Evolutionary conservation across 75 land plant genomes (phyloP), one percentile per base, ranked within the genome.

Genomic region (Sequoia sempervirens): DNA sequence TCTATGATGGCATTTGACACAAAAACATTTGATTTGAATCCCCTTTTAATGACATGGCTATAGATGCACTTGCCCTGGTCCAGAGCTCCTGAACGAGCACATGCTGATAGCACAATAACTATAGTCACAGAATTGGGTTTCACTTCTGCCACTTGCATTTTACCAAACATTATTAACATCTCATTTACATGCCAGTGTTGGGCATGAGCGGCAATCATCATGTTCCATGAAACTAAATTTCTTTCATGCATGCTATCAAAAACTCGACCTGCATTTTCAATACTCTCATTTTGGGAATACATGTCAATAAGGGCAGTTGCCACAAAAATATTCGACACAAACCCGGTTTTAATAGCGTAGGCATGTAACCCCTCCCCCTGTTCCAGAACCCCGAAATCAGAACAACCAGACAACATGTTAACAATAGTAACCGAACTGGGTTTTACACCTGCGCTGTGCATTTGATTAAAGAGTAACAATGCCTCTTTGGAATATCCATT

Each of bases 401-500:
- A 30, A 13, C 36, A 7, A 2, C 14, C 26, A 23, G 26, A 23
- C n/a, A 93, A 38, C 18, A 88, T 43, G 79, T 87, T 89, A 1
- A 89, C 90, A 64, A 84, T 87, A n/a, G 88, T 93, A 70, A 81
- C 78, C 20, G 85, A 84, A 81, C 89, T 91, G 20, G 83, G 70
- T 40, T 38, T 73, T 72, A 46, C 5, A 32, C 81, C 85, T 26
- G 43, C 85, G 36, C 15, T 5, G 14, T 46, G 47, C 85, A 84
- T 84, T 47, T 38, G 32, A 30, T 41, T 28, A n/a, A 84, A 43
- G 18, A 45, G 46, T 38, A 37, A 14, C 3, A 84, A 69, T 7
- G 81, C 82, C 34, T 75, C 82, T 9, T 52, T 13, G 17, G 53
- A 47, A 41, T 17, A 13, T 26, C 80, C 85, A 53, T 3, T 28